Base-by-base conservation (phyloP, 106 monocot species). In the Cymbidium sinense region DNA sequence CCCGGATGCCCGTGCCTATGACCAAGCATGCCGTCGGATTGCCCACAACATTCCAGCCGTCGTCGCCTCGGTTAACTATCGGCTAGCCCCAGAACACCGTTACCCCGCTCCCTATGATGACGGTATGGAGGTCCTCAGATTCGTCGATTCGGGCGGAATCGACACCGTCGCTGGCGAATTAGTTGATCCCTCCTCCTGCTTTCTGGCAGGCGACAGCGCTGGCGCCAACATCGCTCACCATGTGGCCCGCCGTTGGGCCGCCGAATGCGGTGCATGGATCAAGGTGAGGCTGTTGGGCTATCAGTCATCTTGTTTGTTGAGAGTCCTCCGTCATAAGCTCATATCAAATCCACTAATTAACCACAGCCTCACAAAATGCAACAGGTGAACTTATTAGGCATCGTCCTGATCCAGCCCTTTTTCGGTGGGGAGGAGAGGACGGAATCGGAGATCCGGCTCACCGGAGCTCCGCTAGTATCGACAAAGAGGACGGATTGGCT, bases 351-450 rank as follows among this genome's bases (percentile, higher is more conserved):
- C 11, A 11, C 2, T 47, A 9, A 2, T 13, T 2, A 47, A 13
- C 1, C 9, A 7, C 36, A 13, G 13, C 13, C 13, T 15, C 17
- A 47, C 2, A 41, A 6, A 47, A 47, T 47, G 17, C 47, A 2
- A 47, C 13, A 47, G 47, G 13, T 87, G 18, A 31, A 31, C 5
- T 11, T 84, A 18, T 39, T 2, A 27, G 87, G 87, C 20, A 17
- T 87, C 8, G 70, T 87, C 3, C 3, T 81, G 27, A 69, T 81
- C 78, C 84, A 87, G 69, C 84, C 87, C 18, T 87, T 36, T 65
- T 84, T 87, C 10, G 87, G 87, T 18, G 87, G 87, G 39, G 79
- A 76, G 25, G 81, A 82, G 73, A 70, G 82, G 78, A 84, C 87
- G 64, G 81, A 62, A 64, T 76, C 87, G 64, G 87, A 87, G 84